Percentiles rank a stretch among this genome's conserved stretches.
Conservation (phyloP, 2,329 filamentous ascomycete genomes). For the Aspergillus ibericus region DNA sequence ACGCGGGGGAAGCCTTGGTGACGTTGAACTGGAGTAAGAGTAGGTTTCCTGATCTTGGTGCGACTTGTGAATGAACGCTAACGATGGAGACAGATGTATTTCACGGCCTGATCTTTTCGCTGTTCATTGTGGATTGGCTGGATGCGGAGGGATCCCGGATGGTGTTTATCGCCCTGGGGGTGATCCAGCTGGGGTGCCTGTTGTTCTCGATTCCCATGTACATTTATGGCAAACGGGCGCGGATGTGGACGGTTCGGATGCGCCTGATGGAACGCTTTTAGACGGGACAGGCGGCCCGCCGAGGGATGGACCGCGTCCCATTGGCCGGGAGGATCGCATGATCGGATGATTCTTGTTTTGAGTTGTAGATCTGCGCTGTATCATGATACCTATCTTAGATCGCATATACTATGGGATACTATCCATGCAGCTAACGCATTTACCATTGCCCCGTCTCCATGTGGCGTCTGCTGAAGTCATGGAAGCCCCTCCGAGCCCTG, state of each 20-base stretch:
- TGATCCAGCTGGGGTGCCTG: slow-evolving; percentile 78
- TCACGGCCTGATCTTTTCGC: slow-evolving; percentile 82
- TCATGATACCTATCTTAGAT: neutral
- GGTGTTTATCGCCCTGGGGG: slow-evolving; percentile 79
- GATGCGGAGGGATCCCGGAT: slow-evolving; percentile 69
- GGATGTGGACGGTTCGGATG: slow-evolving; percentile 91
- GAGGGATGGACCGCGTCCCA: neutral
- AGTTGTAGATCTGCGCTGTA: neutral
- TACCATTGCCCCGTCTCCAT: neutral
- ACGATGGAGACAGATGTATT: slow-evolving; percentile 61
- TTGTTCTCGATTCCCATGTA: slow-evolving; percentile 85
- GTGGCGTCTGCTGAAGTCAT: neutral
- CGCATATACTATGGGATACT: neutral
- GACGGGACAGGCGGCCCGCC: neutral
- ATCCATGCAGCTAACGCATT: neutral
- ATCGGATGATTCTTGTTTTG: neutral
- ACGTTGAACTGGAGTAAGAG: slow-evolving; percentile 93
- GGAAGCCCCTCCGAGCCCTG: neutral
- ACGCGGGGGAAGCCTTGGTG: slow-evolving; percentile 89
- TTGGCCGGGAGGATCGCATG: neutral
- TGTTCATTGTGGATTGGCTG: slow-evolving; percentile 88
- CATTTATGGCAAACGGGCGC: slow-evolving; percentile 82
- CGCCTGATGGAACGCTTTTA: slow-evolving; percentile 73
- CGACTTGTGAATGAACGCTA: slow-evolving; percentile 3
- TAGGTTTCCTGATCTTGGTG: slow-evolving; percentile 35